Percentiles rank a stretch among this genome's conserved stretches.
phyloP scores from a whole-genome alignment of 768 basidiomycete species.

The Neoboletus magnificus region DNA sequence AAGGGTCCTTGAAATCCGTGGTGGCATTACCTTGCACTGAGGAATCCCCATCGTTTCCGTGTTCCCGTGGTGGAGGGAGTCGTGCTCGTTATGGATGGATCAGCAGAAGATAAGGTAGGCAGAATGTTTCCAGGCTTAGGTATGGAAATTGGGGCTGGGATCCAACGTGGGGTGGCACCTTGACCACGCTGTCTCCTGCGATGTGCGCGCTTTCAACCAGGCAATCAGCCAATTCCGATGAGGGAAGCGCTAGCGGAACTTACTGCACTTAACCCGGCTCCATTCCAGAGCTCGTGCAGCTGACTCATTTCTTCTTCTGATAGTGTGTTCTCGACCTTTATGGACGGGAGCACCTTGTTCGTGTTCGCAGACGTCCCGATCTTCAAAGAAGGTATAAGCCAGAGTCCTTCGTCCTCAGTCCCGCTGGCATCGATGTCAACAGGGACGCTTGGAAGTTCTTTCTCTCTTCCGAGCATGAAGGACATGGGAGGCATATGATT shows the following conservation, averaged over 20 bases:
- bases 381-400: background rate
- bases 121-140: constrained; percentile 1
- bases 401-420: background rate
- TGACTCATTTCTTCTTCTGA: constrained; percentile 17
- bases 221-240: background rate
- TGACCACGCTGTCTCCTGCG: constrained; percentile 17
- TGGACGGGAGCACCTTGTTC: constrained; percentile 14
- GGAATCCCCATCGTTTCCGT: constrained; percentile 15
- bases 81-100: background rate
- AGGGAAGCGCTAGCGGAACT: background rate
- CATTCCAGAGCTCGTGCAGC: constrained; percentile 27
- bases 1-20: background rate
- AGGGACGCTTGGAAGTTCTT: constrained; percentile 24
- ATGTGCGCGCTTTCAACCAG: constrained; percentile 20
- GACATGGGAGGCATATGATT: constrained; percentile 8
- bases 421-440: background rate
- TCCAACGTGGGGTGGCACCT: background rate
- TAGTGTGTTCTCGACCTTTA: constrained; percentile 16
- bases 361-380: background rate
- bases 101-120: background rate
- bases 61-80: background rate
- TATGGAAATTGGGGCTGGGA: constrained; percentile 13
- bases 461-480: constrained; percentile 7
- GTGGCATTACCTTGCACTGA: constrained; percentile 19
- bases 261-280: constrained; percentile 22